Evolutionary conservation across 1,284 basidiomycete genomes (phyloP).

Genomic region (Abortiporus biennis): DNA sequence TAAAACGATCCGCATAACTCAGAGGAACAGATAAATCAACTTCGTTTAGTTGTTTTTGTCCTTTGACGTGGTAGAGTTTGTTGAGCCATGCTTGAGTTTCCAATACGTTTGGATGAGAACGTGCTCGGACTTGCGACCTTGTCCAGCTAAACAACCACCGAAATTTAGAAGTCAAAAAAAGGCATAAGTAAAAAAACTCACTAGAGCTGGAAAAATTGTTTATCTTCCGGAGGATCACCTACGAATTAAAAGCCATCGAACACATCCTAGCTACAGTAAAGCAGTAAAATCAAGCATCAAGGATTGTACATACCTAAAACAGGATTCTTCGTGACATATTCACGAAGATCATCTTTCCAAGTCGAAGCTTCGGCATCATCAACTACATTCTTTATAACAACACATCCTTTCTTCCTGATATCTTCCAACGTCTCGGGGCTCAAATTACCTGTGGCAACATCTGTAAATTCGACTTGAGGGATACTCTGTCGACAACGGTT

Average conservation of each 20-base stretch:
- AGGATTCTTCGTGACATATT: slow-evolving; percentile 54
- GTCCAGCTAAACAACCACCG: slow-evolving; percentile 59
- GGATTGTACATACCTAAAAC: slow-evolving; percentile 13
- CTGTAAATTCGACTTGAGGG: slow-evolving; percentile 54
- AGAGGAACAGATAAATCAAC: slow-evolving; percentile 68
- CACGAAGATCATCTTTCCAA: slow-evolving; percentile 52
- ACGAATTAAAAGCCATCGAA: not conserved
- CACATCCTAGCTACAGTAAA: slow-evolving; percentile 1
- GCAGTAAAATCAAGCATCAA: slow-evolving; percentile 34
- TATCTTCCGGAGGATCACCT: slow-evolving; percentile 54
- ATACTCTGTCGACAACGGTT: slow-evolving; percentile 45
- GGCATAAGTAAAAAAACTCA: no score
- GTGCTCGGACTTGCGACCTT: slow-evolving; percentile 62
- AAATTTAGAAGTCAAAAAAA: no score
- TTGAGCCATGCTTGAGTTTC: slow-evolving; percentile 57
- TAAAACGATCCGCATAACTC: slow-evolving; percentile 77
- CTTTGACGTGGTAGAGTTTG: slow-evolving; percentile 45
- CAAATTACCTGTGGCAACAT: slow-evolving; percentile 37
- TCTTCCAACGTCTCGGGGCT: slow-evolving; percentile 37
- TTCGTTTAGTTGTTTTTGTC: slow-evolving; percentile 32
- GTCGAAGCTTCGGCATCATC: slow-evolving; percentile 43
- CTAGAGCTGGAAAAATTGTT: slow-evolving; percentile 73
- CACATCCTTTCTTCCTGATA: slow-evolving; percentile 51
- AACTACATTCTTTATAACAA: slow-evolving; percentile 61
- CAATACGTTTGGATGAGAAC: slow-evolving; percentile 71